These are phyloP conservation scores for Tylopilus sp. DNA, from an alignment of 768 basidiomycete species.

Conservation along the genomic window DNA sequence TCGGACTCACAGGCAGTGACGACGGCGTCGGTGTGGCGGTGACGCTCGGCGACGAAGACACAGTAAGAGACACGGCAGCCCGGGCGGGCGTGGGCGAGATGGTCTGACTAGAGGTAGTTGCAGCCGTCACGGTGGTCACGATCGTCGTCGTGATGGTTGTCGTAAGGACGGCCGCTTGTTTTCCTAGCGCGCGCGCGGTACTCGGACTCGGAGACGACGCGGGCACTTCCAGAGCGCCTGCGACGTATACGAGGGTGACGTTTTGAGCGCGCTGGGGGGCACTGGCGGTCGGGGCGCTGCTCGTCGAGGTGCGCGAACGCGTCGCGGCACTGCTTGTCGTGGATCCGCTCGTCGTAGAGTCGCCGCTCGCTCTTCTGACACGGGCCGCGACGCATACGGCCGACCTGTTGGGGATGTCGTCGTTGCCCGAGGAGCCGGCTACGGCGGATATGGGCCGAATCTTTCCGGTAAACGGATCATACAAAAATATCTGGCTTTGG, in stretches of 20 bases:
- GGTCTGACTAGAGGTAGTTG: not conserved
- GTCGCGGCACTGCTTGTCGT: not conserved
- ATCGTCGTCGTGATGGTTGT: slow-evolving; percentile 29
- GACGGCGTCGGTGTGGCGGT: slow-evolving; percentile 1
- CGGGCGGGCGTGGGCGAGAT: slow-evolving; percentile 8
- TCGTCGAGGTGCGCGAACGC: slow-evolving; percentile 18
- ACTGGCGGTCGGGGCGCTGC: slow-evolving; percentile 8
- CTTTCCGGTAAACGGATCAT: slow-evolving; percentile 43
- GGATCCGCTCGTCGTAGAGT: slow-evolving; percentile 7
- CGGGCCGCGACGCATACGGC: slow-evolving; percentile 3
- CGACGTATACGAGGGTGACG: slow-evolving; percentile 54
- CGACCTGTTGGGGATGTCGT: not conserved
- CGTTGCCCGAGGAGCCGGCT: slow-evolving; percentile 25
- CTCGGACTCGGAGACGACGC: slow-evolving; percentile 1
- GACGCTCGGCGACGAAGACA: not conserved
- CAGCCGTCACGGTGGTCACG: slow-evolving; percentile 6
- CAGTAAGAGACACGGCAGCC: slow-evolving; percentile 16
- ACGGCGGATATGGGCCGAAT: slow-evolving; percentile 53
- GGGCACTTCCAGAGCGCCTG: slow-evolving; percentile 33
- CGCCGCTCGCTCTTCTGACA: slow-evolving; percentile 13
- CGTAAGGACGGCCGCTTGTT: slow-evolving; percentile 15
- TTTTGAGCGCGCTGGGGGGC: slow-evolving; percentile 25
- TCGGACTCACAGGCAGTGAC: slow-evolving; percentile 1
- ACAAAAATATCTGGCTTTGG: slow-evolving; percentile 59
- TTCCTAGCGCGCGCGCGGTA: not conserved